phyloP scores from a whole-genome alignment of 176 grass and related monocot species.

The Ensete ventricosum region DNA sequence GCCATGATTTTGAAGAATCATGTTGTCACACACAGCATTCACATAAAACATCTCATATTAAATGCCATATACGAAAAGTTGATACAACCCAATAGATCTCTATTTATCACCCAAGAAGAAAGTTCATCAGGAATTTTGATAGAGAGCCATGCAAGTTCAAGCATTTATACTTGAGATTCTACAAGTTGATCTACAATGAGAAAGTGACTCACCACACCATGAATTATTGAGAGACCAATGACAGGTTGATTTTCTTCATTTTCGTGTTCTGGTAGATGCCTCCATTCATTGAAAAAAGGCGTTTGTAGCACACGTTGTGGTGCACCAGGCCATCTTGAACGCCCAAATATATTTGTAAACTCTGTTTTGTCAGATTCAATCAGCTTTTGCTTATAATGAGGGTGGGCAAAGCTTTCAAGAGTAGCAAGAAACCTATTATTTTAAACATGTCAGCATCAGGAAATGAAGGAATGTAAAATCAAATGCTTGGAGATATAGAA shows the following conservation, averaged over 20 bases:
- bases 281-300: conserved; percentile 54
- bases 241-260: conserved; percentile 66
- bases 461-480: background rate
- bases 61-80: background rate
- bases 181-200: background rate
- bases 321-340: conserved; percentile 82
- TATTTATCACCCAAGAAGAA: no score
- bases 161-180: no score
- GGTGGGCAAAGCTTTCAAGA: conserved; percentile 70
- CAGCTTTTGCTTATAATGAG: conserved; percentile 72
- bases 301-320: conserved; percentile 74
- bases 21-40: no score
- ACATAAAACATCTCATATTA: background rate
- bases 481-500: background rate
- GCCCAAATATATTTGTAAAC: conserved; percentile 67
- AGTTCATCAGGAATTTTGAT: background rate
- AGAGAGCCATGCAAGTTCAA: no score
- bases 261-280: conserved; percentile 58
- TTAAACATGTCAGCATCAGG: conserved; percentile 4
- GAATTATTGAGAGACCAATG: conserved; percentile 71
- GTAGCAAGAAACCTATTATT: conserved; percentile 64
- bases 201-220: conserved; percentile 56
- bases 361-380: conserved; percentile 49
- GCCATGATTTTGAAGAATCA: no score
- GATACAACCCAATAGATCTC: no score